Evolutionary conservation across 2,329 filamentous ascomycete genomes (phyloP).

Genomic region (Bipolaris sorokiniana): DNA sequence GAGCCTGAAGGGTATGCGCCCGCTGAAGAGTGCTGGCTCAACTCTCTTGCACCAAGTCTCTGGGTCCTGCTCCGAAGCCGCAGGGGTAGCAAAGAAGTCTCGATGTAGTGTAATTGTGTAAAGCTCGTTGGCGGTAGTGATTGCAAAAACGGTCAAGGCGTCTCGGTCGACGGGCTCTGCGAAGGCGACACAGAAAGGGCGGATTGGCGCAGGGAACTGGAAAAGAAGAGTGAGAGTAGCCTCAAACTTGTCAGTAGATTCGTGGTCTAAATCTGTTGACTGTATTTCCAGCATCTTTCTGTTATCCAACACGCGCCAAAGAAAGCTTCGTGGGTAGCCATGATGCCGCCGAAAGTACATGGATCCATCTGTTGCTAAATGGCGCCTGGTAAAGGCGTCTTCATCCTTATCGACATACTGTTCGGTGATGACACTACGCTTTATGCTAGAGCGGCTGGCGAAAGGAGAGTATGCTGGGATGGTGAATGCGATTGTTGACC

Average conservation of each 20-base stretch:
- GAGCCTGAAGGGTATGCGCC: conserved; percentile 81
- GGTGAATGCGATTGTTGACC: conserved; percentile 71
- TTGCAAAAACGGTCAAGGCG: conserved; percentile 76
- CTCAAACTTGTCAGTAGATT: conserved; percentile 67
- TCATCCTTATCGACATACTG: conserved; percentile 65
- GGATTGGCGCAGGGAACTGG: conserved; percentile 74
- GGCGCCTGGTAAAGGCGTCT: conserved; percentile 71
- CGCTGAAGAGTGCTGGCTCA: conserved; percentile 73
- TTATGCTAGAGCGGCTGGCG: conserved; percentile 36
- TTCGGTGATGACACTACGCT: conserved; percentile 49
- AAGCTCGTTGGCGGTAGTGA: conserved; percentile 79
- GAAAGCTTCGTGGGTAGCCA: conserved; percentile 79
- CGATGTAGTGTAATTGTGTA: conserved; percentile 84
- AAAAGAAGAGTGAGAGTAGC: conserved; percentile 78
- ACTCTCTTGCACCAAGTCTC: conserved; percentile 78
- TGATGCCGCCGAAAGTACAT: conserved; percentile 83
- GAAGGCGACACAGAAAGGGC: conserved; percentile 79
- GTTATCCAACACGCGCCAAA: conserved; percentile 88
- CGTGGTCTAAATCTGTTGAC: conserved; percentile 77
- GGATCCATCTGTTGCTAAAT: conserved; percentile 76
- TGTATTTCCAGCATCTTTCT: conserved; percentile 81
- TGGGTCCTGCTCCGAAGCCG: conserved; percentile 74
- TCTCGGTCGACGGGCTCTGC: conserved; percentile 81
- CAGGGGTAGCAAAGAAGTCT: conserved; percentile 76
- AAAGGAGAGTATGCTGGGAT: conserved; percentile 46